Percentiles rank a stretch among this genome's conserved stretches.
Evolutionary conservation across 2,329 filamentous ascomycete species (phyloP).

Genomic region (Ophiostoma ulmi): DNA sequence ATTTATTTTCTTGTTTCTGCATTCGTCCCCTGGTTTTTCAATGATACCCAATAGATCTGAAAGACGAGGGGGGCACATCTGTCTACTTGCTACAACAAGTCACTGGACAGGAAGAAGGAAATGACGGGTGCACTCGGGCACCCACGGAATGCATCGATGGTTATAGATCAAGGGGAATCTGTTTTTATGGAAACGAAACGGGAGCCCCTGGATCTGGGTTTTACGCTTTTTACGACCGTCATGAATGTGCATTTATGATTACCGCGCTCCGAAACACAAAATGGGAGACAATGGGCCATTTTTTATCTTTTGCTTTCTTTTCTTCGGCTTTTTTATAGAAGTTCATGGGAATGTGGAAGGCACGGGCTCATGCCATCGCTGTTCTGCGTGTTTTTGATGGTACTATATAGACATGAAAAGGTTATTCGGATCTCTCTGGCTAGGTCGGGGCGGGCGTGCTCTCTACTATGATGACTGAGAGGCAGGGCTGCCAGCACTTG

Average conservation of each 20-base stretch:
- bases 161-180: slow-evolving; percentile 32
- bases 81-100: slow-evolving; percentile 23
- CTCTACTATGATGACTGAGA: background rate
- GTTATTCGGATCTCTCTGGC: slow-evolving; percentile 51
- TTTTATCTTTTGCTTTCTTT: slow-evolving; percentile 30
- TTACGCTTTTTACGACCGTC: slow-evolving; percentile 37
- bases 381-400: slow-evolving; percentile 34
- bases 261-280: slow-evolving; percentile 27
- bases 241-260: slow-evolving; percentile 36
- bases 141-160: slow-evolving; percentile 29
- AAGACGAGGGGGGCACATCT: slow-evolving; percentile 31
- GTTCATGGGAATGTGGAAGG: slow-evolving; percentile 29
- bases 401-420: slow-evolving; percentile 60
- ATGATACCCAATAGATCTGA: slow-evolving; percentile 41
- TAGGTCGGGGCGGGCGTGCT: background rate
- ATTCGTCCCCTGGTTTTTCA: slow-evolving; percentile 34
- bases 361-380: slow-evolving; percentile 34
- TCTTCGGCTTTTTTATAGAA: slow-evolving; percentile 27
- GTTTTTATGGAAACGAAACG: slow-evolving; percentile 25
- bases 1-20: slow-evolving; percentile 35
- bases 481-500: slow-evolving; percentile 3
- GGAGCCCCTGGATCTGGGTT: slow-evolving; percentile 33
- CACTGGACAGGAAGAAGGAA: slow-evolving; percentile 23
- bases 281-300: slow-evolving; percentile 33
- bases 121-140: slow-evolving; percentile 28